Percentiles rank a stretch among this genome's conserved stretches.
These are phyloP conservation scores for Iris macrosiphon DNA, from an alignment of 106 monocot genomes.

Conservation along the genomic window DNA sequence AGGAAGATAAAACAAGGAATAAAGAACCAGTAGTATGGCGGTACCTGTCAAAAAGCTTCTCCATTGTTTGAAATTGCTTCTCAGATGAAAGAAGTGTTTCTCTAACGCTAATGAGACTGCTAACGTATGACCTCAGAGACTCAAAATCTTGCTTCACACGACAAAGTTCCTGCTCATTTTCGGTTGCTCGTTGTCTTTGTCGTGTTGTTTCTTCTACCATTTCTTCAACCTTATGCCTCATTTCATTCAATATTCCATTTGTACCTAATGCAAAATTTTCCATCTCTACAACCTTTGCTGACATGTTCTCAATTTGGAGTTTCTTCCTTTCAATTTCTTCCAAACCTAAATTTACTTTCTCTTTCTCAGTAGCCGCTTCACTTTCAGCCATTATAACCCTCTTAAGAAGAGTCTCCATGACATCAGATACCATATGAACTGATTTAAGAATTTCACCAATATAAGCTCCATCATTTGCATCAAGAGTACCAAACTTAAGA, in stretches of 20 bases:
- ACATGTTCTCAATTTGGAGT: conserved; percentile 72
- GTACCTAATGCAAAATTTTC: conserved; percentile 75
- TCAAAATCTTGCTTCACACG: conserved; percentile 92
- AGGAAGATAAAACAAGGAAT: background rate
- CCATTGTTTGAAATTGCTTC: conserved; percentile 53
- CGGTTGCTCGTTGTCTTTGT: conserved; percentile 66
- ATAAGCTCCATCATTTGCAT: conserved; percentile 53
- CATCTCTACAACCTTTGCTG: conserved; percentile 81
- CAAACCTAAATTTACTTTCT: conserved; percentile 59
- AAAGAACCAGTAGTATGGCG: background rate
- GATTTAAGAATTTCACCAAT: conserved; percentile 56
- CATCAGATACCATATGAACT: conserved; percentile 49
- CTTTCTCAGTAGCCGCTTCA: conserved; percentile 67
- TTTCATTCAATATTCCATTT: conserved; percentile 73
- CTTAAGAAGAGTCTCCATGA: conserved; percentile 81
- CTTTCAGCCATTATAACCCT: conserved; percentile 70
- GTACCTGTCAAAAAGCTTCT: conserved; percentile 77
- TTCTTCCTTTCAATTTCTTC: conserved; percentile 72
- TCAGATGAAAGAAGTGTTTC: conserved; percentile 63
- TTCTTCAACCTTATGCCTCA: conserved; percentile 68
- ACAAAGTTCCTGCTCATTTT: conserved; percentile 82
- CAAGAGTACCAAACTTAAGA: conserved; percentile 12
- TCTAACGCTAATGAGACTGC: conserved; percentile 58
- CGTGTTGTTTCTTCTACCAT: conserved; percentile 72
- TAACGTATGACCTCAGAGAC: conserved; percentile 57